Base-by-base conservation (phyloP, 164 flowering plant genomes). In the Piper betle region DNA sequence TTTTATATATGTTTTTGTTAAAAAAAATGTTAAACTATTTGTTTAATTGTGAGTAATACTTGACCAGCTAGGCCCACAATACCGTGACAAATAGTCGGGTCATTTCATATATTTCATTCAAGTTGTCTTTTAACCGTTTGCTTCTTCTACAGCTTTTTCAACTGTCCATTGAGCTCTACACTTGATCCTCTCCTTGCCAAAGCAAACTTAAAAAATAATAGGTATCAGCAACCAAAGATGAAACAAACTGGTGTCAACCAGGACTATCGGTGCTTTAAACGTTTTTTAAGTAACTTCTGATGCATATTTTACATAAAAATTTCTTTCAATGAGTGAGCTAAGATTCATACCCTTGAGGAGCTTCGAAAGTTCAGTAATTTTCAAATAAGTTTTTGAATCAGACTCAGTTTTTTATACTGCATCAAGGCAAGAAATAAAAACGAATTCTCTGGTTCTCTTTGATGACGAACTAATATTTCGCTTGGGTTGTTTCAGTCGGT, bases 131-230 rank as follows among this genome's bases (percentile, higher is more conserved):
- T 37, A 50, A 4, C 6, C 20, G 54, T 59, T 3, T 16, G 65
- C 53, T 40, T 5, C 39, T 64, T 54, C 15, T 50, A 18, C 55
- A 93, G 98, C 69, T 78, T 84, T 64, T 60, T 86, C 74, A 60
- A 74, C 25, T 57, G 62, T 19, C 91, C 95, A 38, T 83, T 74
- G 62, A 64, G 58, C 60, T 75, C 85, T 13, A 70, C 84, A 72
- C 80, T 93, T 9, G 87, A 87, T 62, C 78, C 90, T 57, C 91
- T 93, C 42, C 76, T 87, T 58, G 79, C 72, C 10, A 88, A 89
- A 74, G 96, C 97, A 15, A 79, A 61, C 66, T 89, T 71, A 37
- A 94, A 87, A 79, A 93, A 93, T 70, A 84, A 85, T 61, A 83
- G 98, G 58, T 86, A 75, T 71, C 82, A 66, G 65, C 82, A 77